phyloP scores from a whole-genome alignment of 345 rosid genomes.

The Kandelia obovata region DNA sequence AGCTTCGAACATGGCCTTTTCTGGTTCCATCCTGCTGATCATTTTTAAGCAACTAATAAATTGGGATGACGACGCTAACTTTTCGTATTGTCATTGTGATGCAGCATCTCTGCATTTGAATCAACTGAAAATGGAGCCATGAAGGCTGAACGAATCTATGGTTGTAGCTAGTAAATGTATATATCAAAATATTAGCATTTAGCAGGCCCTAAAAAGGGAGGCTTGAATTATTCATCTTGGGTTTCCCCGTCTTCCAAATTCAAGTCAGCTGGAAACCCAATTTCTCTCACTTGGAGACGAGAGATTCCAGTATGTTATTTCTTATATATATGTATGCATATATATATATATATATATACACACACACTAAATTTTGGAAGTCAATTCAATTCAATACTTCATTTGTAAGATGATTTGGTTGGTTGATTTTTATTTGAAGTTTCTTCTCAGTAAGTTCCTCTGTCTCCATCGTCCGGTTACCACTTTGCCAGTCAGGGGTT shows the following conservation, averaged over 20 bases:
- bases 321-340: slow-evolving; percentile 13
- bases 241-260: slow-evolving; percentile 32
- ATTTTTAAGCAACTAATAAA: neutral
- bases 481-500: no score
- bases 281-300: slow-evolving; percentile 26
- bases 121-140: slow-evolving; percentile 43
- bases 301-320: slow-evolving; percentile 20
- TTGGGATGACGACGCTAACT: slow-evolving; percentile 20
- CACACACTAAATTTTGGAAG: slow-evolving; percentile 28
- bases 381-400: slow-evolving; percentile 27
- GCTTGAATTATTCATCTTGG: slow-evolving; percentile 33
- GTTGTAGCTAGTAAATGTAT: slow-evolving; percentile 25
- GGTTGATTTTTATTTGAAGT: slow-evolving; percentile 19
- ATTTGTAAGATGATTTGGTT: slow-evolving; percentile 20
- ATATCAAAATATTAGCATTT: slow-evolving; percentile 33
- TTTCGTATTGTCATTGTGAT: slow-evolving; percentile 18
- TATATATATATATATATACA: slow-evolving; percentile 3
- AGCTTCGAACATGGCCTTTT: neutral
- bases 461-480: no score
- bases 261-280: slow-evolving; percentile 19
- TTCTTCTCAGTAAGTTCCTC: no score
- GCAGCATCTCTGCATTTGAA: slow-evolving; percentile 60
- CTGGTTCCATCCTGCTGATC: no score
- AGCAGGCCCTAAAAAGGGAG: slow-evolving; percentile 32
- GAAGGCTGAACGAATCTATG: slow-evolving; percentile 38